Percentiles rank a stretch among this genome's conserved stretches.
Evolutionary conservation across 352 stramenopile genomes (phyloP).

Genomic region (Thraustotheca clavata): DNA sequence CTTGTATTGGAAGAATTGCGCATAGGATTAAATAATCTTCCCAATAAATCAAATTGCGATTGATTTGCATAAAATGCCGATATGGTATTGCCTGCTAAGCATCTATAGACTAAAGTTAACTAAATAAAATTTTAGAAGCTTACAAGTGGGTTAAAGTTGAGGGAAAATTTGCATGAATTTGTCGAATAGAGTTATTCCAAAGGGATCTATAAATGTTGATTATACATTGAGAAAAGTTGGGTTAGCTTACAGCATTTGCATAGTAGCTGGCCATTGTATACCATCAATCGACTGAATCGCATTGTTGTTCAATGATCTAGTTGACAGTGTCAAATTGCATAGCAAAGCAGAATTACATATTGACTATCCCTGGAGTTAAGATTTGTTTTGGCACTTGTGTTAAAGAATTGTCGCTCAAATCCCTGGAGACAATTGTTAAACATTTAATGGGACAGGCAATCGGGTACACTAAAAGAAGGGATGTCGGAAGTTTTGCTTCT

Average conservation of each 20-base stretch:
- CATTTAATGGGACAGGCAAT: background rate
- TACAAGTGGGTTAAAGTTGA: background rate
- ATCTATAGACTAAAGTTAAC: background rate
- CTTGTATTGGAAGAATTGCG: background rate
- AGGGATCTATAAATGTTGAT: background rate
- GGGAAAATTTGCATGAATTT: background rate
- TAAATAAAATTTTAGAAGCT: too few species aligned
- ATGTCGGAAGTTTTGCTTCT: background rate
- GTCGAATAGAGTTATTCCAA: background rate
- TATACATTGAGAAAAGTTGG: background rate
- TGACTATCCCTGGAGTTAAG: background rate
- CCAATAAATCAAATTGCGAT: constrained; percentile 9
- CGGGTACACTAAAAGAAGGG: background rate
- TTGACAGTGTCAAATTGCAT: background rate
- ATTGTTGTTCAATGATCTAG: constrained; percentile 4
- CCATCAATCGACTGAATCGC: constrained; percentile 4
- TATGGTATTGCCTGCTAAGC: background rate
- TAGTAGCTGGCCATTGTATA: background rate
- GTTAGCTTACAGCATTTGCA: background rate
- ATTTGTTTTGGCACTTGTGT: background rate
- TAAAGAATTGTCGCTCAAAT: background rate
- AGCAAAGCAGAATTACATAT: background rate
- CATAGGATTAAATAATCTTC: background rate
- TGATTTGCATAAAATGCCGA: constrained; percentile 7
- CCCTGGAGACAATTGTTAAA: background rate